Base-by-base conservation (phyloP, 768 basidiomycete species). In the Xerocomus potaroensis region DNA sequence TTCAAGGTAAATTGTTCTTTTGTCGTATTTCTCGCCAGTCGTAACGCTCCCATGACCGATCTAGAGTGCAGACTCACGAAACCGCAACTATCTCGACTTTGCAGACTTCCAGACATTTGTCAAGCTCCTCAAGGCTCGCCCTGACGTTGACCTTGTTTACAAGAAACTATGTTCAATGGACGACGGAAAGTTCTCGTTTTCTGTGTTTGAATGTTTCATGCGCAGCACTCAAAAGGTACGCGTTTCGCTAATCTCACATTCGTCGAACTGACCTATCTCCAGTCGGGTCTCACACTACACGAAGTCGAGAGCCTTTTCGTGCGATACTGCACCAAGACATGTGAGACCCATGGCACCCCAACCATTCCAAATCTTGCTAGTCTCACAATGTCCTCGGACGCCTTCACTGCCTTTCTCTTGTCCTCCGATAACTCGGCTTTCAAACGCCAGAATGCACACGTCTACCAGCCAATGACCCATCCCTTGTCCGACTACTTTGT, bases 401-500 rank as follows among this genome's bases (percentile, higher is more conserved):
- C 71, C 1, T 90, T 98, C 62, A 79, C 81, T 1, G 70, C 83
- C 1, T 96, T 92, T 72, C 78, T 98, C 5, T 63, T 84, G 9
- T 94, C 92, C 0, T 60, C 78, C 0, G 87, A 92, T 51, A 97
- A 96, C 56, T 65, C 83, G 0, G 70, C 76, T 11, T 75, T 79
- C 54, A 55, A 72, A 5, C 76, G 79, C 31, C 75, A 80, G 53
- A 74, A 81, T 30, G 64, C 66, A 24, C 68, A 71, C 14, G 68
- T 83, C 5, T 74, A 73, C 64, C 89, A 93, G 41, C 86, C 96
- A 56, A 97, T 98, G 96, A 86, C 85, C 1, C 72, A 78, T 1
- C 91, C 95, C 1, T 72, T 96, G 12, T 79, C 82, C 2, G 88
- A 97, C 48, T 98, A 98, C 62, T 91, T 74, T 59, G 79, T 94